Evolutionary conservation across 495 filamentous ascomycete species (phyloP).

Genomic region (Sordaria brevicollis): DNA sequence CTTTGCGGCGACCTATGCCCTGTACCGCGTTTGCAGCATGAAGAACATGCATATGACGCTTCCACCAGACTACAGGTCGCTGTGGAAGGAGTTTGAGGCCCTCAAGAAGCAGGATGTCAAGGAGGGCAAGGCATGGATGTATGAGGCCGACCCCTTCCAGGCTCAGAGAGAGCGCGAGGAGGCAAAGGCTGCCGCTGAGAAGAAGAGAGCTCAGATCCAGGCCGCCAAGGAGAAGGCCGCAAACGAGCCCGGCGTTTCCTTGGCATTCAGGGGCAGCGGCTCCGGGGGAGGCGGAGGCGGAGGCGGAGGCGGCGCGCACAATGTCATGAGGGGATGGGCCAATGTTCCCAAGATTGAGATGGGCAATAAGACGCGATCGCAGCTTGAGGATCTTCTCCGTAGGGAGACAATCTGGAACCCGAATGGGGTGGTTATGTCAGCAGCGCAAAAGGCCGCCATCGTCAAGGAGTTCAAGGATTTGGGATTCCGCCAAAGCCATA

Average conservation of each 20-base stretch:
- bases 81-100: slow-evolving; percentile 82
- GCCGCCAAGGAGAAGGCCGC: slow-evolving; percentile 52
- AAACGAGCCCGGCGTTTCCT: slow-evolving; percentile 37
- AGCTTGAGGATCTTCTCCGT: slow-evolving; percentile 69
- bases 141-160: slow-evolving; percentile 88
- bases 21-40: slow-evolving; percentile 89
- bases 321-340: slow-evolving; percentile 64
- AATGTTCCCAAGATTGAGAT: slow-evolving; percentile 85
- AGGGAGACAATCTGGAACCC: slow-evolving; percentile 80
- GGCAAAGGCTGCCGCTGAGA: slow-evolving; percentile 57
- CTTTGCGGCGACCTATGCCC: slow-evolving; percentile 80
- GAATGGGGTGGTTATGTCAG: slow-evolving; percentile 52
- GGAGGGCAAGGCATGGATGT: slow-evolving; percentile 78
- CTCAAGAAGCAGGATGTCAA: slow-evolving; percentile 68
- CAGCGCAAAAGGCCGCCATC: slow-evolving; percentile 44
- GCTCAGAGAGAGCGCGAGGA: slow-evolving; percentile 69
- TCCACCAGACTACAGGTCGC: slow-evolving; percentile 73
- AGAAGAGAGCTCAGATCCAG: slow-evolving; percentile 54
- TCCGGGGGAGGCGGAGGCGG: slow-evolving; percentile 9
- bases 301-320: slow-evolving; percentile 10
- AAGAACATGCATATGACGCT: slow-evolving; percentile 88
- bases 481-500: slow-evolving; percentile 78
- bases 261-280: slow-evolving; percentile 27
- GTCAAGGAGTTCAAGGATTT: slow-evolving; percentile 63
- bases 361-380: slow-evolving; percentile 62